Base-by-base conservation (phyloP, 352 stramenopile genomes). In the Phytophthora parvispora region DNA sequence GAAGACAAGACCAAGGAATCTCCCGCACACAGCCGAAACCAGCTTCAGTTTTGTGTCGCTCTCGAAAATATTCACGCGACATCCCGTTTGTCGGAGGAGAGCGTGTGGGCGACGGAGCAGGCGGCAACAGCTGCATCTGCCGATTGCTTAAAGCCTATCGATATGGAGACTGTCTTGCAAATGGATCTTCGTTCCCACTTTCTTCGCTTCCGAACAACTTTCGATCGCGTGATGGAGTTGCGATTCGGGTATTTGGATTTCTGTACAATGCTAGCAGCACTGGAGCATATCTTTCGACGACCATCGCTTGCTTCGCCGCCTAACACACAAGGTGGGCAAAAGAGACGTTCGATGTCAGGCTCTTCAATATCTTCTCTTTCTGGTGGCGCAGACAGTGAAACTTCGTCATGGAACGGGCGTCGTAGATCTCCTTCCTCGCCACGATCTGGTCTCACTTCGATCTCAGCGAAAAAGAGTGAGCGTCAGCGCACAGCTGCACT, bases 181-280 rank as follows among this genome's bases (percentile, higher is more conserved):
- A 76, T 93, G 60, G 84, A 94, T 59, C 75, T 94, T 27, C 72
- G 57, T 15, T 88, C 73, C 3, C 72, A 75, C 24, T 94, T 94
- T 49, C 62, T 94, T 4, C 79, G 82, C 0, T 84, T 93, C 24
- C 84, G 86, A 40, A 81, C 84, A 18, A 90, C 80, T 6, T 92
- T 95, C 62, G 83, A 96, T 60, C 81, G 84, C 6, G 81, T 94
- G 25, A 83, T 96, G 65, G 85, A 95, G 32, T 66, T 96, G 28
- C 83, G 89, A 9, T 96, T 95, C 40, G 89, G 89, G 2, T 96
- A 96, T 55, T 61, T 96, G 64, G 89, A 96, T 45, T 92, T 93
- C 22, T 92, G 79, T 53, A 92, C 87, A 5, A 74, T 92, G 9
- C 67, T 89, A 7, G 77, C 76, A 24, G 84, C 87, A 6, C 51